phyloP scores from a whole-genome alignment of 352 stramenopile species.

The Globisporangium cederbergense region DNA sequence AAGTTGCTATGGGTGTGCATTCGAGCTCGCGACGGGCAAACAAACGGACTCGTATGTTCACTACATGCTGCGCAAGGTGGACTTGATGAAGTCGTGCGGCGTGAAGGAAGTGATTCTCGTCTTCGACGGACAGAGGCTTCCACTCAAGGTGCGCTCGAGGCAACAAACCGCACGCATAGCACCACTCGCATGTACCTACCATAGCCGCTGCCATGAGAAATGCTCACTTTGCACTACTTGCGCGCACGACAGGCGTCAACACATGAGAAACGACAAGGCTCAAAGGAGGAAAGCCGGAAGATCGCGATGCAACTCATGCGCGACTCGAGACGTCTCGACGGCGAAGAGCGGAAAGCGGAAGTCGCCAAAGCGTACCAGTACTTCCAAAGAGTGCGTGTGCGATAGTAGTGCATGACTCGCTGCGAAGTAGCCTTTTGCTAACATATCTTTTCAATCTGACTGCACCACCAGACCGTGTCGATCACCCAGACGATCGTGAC shows the following conservation, averaged over 20 bases:
- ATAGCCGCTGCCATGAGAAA: not conserved
- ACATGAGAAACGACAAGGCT: constrained; percentile 53
- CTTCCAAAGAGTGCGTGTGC: constrained; percentile 40
- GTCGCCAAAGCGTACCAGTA: constrained; percentile 53
- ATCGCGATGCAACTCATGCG: constrained; percentile 49
- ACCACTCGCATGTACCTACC: not conserved
- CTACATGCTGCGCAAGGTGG: constrained; percentile 76
- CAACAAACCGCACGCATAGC: not conserved
- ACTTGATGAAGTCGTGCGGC: constrained; percentile 50
- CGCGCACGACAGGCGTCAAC: constrained; percentile 39
- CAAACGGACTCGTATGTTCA: constrained; percentile 61
- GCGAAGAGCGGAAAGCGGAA: constrained; percentile 44
- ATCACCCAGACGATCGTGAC: constrained; percentile 61
- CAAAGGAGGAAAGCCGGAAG: constrained; percentile 56
- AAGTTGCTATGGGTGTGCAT: constrained; percentile 79
- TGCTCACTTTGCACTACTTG: no score
- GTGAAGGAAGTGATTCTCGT: constrained; percentile 62
- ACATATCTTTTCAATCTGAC: not conserved
- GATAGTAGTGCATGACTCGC: not conserved
- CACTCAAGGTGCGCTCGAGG: constrained; percentile 46
- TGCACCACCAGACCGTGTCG: constrained; percentile 41
- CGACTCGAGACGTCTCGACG: constrained; percentile 41
- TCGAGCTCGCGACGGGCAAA: constrained; percentile 61
- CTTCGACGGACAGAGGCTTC: constrained; percentile 72
- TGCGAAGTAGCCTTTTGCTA: no score